These are phyloP conservation scores for Backusella westeae DNA, from an alignment of 192 early-diverging fungal species.

Conservation along the genomic window DNA sequence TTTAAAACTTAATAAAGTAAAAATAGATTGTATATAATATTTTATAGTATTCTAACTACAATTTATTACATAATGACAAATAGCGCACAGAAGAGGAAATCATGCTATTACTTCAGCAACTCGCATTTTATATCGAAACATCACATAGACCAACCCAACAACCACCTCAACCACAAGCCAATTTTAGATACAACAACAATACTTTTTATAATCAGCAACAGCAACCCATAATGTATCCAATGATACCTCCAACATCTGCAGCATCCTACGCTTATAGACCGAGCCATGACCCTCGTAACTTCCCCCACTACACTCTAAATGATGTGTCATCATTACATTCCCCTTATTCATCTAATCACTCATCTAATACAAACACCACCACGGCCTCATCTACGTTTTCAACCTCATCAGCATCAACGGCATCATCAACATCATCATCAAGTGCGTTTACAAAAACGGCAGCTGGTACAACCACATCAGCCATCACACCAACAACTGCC, in stretches of 20 bases:
- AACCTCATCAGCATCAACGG: neutral
- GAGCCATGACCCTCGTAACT: conserved; percentile 34
- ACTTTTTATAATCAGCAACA: neutral
- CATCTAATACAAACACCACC: neutral
- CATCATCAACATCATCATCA: neutral
- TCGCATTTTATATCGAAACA: neutral
- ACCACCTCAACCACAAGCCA: neutral
- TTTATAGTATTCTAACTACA: neutral
- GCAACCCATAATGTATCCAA: neutral
- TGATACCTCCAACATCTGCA: neutral
- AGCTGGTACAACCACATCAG: neutral
- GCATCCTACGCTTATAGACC: neutral
- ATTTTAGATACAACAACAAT: neutral
- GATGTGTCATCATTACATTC: neutral
- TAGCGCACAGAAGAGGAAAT: neutral
- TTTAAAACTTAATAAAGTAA: conserved; percentile 34
- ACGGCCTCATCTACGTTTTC: neutral
- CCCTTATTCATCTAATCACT: neutral
- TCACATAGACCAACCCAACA: neutral
- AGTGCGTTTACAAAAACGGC: conserved; percentile 23
- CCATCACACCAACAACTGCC: neutral
- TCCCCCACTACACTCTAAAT: conserved; percentile 6
- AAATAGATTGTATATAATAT: conserved; percentile 20
- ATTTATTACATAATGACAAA: neutral
- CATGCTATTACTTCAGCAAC: conserved; percentile 16